These are phyloP conservation scores for Luzula sylvatica DNA, from an alignment of 176 grass and related monocot species.

Conservation along the genomic window DNA sequence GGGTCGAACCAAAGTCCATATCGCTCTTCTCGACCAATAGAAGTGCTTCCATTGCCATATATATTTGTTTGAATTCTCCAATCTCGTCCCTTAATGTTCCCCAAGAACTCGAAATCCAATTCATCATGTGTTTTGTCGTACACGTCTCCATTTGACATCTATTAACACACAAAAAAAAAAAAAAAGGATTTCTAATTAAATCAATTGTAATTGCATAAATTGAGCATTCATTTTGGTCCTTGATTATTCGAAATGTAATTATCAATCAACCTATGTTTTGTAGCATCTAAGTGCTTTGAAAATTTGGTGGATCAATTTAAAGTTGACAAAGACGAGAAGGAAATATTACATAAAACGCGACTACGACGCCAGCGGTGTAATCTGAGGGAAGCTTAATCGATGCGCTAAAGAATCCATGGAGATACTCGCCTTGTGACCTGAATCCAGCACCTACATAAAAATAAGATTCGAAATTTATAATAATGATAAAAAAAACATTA, in stretches of 20 bases:
- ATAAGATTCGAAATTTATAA: background rate
- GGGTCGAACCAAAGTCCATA: constrained; percentile 83
- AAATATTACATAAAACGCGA: constrained; percentile 68
- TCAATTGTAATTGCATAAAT: background rate
- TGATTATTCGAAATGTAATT: no score
- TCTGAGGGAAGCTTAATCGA: constrained; percentile 73
- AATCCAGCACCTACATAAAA: constrained; percentile 54
- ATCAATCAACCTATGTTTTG: background rate
- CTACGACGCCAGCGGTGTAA: constrained; percentile 72
- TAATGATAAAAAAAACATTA: background rate
- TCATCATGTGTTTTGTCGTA: constrained; percentile 88
- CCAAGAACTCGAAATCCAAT: constrained; percentile 94
- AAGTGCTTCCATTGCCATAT: constrained; percentile 75
- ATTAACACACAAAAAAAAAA: constrained; percentile 4
- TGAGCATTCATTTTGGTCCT: background rate
- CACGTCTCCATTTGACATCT: constrained; percentile 91
- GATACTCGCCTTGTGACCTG: constrained; percentile 49
- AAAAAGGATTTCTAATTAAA: background rate
- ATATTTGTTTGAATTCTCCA: constrained; percentile 91
- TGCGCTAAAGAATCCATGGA: constrained; percentile 69
- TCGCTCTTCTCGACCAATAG: constrained; percentile 57
- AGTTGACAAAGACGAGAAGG: background rate
- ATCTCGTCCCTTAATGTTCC: constrained; percentile 50
- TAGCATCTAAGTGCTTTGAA: background rate
- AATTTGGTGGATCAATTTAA: background rate